These are phyloP conservation scores for Talaromyces sp. DNA, from an alignment of 2,329 filamentous ascomycete species.

Conservation along the genomic window DNA sequence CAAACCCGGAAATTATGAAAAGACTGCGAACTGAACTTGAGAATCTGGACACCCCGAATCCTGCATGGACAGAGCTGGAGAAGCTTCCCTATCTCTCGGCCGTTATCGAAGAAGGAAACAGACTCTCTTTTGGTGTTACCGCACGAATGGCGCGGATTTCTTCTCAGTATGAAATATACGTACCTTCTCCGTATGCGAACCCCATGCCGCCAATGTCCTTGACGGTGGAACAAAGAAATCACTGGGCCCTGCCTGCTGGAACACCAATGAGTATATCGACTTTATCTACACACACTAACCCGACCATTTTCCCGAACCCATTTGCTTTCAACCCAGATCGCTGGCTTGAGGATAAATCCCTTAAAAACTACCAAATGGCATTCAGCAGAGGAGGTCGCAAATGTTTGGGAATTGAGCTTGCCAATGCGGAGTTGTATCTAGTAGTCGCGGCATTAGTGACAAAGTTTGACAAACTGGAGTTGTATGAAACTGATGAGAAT, in stretches of 20 bases:
- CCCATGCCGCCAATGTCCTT: constrained; percentile 7
- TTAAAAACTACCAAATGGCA: constrained; percentile 34
- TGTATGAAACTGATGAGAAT: constrained; percentile 21
- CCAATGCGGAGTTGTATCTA: constrained; percentile 27
- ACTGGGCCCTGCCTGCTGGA: constrained; percentile 17
- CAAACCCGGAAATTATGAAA: constrained; percentile 14
- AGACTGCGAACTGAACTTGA: constrained; percentile 19
- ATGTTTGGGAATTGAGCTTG: constrained; percentile 40
- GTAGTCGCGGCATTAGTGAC: constrained; percentile 22
- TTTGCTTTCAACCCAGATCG: constrained; percentile 35
- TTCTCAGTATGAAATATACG: constrained; percentile 12
- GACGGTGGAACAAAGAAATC: not conserved
- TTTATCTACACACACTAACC: constrained; percentile 23
- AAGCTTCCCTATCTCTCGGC: constrained; percentile 39
- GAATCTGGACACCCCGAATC: constrained; percentile 4
- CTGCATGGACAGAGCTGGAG: constrained; percentile 25
- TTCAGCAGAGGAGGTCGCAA: constrained; percentile 39
- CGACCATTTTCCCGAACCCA: constrained; percentile 33
- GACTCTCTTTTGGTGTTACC: constrained; percentile 36
- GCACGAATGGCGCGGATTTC: constrained; percentile 30
- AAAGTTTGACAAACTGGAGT: constrained; percentile 21
- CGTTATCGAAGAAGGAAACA: constrained; percentile 29
- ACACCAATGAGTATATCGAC: constrained; percentile 36
- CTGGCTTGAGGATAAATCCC: constrained; percentile 32
- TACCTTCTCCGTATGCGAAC: constrained; percentile 17